Evolutionary conservation across 2,329 filamentous ascomycete species (phyloP).

Genomic region (Fulvia fulva): DNA sequence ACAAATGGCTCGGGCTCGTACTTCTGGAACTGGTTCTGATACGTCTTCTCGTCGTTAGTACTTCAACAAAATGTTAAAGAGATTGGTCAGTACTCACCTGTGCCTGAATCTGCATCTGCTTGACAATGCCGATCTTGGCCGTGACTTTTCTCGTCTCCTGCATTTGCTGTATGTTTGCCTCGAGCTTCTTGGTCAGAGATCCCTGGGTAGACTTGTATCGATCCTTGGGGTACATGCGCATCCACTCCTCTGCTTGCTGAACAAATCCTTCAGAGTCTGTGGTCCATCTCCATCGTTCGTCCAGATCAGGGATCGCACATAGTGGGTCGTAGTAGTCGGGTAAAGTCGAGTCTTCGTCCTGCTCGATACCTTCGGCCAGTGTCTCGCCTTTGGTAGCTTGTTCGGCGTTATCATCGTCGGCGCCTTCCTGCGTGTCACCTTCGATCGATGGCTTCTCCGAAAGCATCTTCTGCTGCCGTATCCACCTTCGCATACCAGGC

Average conservation of each 20-base stretch:
- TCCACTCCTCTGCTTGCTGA: conserved; percentile 79
- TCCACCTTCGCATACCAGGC: conserved; percentile 82
- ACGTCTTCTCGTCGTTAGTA: conserved; percentile 59
- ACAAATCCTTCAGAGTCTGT: conserved; percentile 87
- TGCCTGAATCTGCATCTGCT: conserved; percentile 98
- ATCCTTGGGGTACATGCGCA: conserved; percentile 70
- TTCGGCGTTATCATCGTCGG: conserved; percentile 41
- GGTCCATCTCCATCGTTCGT: conserved; percentile 74
- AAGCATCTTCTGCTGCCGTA: conserved; percentile 65
- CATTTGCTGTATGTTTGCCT: conserved; percentile 88
- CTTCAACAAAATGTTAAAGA: no score
- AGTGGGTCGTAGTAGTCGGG: conserved; percentile 94
- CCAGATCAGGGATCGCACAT: conserved; percentile 79
- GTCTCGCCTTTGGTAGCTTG: conserved; percentile 61
- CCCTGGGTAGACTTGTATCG: conserved; percentile 73
- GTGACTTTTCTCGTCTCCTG: conserved; percentile 95
- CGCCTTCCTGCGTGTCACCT: conserved; percentile 42
- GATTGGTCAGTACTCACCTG: conserved; percentile 69
- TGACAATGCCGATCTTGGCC: conserved; percentile 94
- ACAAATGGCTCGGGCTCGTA: conserved; percentile 86
- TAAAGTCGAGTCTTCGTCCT: conserved; percentile 75
- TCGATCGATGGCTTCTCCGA: conserved; percentile 33
- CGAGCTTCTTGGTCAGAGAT: conserved; percentile 71
- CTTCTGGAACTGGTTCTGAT: conserved; percentile 97
- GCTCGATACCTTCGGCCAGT: conserved; percentile 91